Conservation (phyloP, 306 rosid genomes). For the Dryas octopetala region DNA sequence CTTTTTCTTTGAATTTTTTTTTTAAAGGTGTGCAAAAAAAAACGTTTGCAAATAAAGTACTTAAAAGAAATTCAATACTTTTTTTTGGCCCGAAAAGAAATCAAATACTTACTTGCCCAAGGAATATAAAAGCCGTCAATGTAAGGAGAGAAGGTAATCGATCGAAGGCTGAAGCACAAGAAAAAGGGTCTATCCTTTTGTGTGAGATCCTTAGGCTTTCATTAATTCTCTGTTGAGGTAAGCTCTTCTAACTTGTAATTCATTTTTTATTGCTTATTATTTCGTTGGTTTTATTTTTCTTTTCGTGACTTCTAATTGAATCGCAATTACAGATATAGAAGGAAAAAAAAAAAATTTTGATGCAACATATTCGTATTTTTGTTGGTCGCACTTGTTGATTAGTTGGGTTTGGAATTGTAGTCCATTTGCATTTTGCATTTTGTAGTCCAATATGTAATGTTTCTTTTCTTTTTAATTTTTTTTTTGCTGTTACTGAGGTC, state of each 20-base stretch:
- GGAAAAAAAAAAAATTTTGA: background rate
- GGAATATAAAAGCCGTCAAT: background rate
- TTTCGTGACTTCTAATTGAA: background rate
- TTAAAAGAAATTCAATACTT: too few species aligned
- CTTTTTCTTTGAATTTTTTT: too few species aligned
- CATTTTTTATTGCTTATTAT: background rate
- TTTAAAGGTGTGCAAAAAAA: too few species aligned
- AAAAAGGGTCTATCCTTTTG: background rate
- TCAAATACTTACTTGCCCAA: conserved; percentile 1
- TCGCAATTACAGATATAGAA: background rate
- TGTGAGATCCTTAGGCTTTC: background rate
- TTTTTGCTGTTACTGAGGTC: background rate
- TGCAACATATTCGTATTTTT: background rate
- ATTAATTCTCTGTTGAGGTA: conserved; percentile 6
- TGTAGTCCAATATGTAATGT: too few species aligned
- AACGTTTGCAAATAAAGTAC: too few species aligned
- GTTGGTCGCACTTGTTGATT: background rate
- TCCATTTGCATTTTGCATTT: too few species aligned
- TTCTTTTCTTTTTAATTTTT: background rate
- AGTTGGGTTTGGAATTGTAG: background rate
- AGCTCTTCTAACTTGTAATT: background rate
- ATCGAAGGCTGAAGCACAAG: background rate
- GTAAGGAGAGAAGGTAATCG: background rate
- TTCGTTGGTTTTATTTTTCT: background rate
- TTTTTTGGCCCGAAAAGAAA: background rate